phyloP scores from a whole-genome alignment of 495 filamentous ascomycete genomes.

The Annulohypoxylon moriforme region DNA sequence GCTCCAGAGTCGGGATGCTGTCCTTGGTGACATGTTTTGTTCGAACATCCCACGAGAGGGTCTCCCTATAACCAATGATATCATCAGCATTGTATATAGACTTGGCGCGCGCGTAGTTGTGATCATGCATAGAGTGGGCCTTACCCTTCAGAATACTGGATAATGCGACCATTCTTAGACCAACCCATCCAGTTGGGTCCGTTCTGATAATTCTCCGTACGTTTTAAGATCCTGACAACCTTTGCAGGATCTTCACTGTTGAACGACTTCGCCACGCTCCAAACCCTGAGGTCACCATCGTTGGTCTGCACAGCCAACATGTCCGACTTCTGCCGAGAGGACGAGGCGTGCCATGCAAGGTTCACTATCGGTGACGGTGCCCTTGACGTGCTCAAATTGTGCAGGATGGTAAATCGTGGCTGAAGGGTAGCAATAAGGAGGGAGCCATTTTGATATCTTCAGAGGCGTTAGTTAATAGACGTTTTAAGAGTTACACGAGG shows the following conservation, averaged over 20 bases:
- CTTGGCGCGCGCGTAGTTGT: conserved; percentile 55
- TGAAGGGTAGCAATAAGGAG: conserved; percentile 89
- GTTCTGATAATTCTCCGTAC: conserved; percentile 74
- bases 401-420: conserved; percentile 92
- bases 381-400: conserved; percentile 85
- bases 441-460: conserved; percentile 93
- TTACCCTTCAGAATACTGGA: conserved; percentile 93
- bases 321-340: conserved; percentile 95
- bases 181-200: conserved; percentile 96
- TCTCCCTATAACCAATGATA: conserved; percentile 71
- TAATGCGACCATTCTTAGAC: conserved; percentile 96
- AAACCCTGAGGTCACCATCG: conserved; percentile 93
- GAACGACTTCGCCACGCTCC: conserved; percentile 92
- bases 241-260: conserved; percentile 78
- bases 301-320: conserved; percentile 95
- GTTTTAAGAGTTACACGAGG: conserved; percentile 26
- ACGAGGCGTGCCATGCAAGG: conserved; percentile 97
- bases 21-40: conserved; percentile 95
- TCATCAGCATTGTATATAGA: conserved; percentile 44
- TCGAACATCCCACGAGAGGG: conserved; percentile 93
- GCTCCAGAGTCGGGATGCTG: conserved; percentile 83
- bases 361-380: conserved; percentile 88
- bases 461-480: conserved; percentile 46
- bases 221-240: conserved; percentile 87
- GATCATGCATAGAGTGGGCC: conserved; percentile 55